Percentiles rank a stretch among this genome's conserved stretches.
Evolutionary conservation across 2,329 filamentous ascomycete species (phyloP).

Genomic region (Colletotrichum sidae): DNA sequence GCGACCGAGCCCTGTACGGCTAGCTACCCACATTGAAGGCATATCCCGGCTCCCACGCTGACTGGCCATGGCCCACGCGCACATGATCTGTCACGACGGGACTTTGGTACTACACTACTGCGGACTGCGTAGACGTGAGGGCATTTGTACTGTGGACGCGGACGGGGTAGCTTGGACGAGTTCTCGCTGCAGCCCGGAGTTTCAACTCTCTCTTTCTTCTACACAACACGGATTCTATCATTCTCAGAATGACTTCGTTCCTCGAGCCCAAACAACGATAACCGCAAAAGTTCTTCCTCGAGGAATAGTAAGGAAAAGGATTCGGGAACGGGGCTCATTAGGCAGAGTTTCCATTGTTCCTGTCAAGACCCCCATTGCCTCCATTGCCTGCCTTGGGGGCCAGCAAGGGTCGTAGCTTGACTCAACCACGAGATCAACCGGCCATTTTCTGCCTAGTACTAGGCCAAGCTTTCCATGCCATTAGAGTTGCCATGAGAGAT

Average conservation of each 20-base stretch:
- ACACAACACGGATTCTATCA: slow-evolving; percentile 1
- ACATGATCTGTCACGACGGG: slow-evolving; percentile 36
- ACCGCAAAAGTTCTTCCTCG: slow-evolving; percentile 32
- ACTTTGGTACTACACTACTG: slow-evolving; percentile 25
- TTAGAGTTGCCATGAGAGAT: slow-evolving; percentile 15
- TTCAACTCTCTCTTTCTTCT: slow-evolving; percentile 1
- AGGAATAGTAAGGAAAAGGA: not conserved
- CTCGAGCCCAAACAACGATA: slow-evolving; percentile 11
- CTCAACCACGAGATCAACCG: slow-evolving; percentile 19
- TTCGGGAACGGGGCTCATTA: slow-evolving; percentile 20
- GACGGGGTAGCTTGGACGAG: not conserved
- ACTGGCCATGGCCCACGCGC: slow-evolving; percentile 9
- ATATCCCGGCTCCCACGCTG: slow-evolving; percentile 22
- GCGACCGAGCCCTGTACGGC: not conserved
- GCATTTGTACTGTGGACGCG: slow-evolving; percentile 4
- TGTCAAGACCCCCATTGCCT: slow-evolving; percentile 3
- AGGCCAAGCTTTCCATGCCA: slow-evolving; percentile 9
- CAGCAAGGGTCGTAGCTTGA: slow-evolving; percentile 20
- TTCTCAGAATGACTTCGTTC: slow-evolving; percentile 4
- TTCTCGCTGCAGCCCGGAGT: not conserved
- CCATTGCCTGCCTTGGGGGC: slow-evolving; percentile 26
- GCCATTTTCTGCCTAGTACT: slow-evolving; percentile 24
- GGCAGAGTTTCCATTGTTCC: slow-evolving; percentile 23
- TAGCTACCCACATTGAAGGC: slow-evolving; percentile 3
- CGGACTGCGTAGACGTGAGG: not conserved